phyloP scores from a whole-genome alignment of 306 rosid species.

The Vigna trinervia region DNA sequence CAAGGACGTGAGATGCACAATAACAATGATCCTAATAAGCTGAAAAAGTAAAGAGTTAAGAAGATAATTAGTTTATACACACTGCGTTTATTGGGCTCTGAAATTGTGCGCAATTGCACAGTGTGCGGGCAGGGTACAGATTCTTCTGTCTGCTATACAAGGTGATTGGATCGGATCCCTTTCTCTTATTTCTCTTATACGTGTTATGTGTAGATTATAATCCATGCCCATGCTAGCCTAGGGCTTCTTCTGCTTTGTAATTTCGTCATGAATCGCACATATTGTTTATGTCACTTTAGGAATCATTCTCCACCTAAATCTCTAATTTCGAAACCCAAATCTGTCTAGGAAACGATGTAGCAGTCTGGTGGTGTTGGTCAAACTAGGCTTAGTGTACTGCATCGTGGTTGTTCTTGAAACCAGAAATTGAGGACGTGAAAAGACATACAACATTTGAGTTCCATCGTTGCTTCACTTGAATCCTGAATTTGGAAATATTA shows the following conservation, averaged over 20 bases:
- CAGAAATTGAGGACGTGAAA: not conserved
- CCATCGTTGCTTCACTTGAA: constrained; percentile 23
- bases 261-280: constrained; percentile 8
- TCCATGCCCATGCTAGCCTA: constrained; percentile 25
- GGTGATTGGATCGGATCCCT: constrained; percentile 33
- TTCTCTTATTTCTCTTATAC: not conserved
- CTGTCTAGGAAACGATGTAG: not conserved
- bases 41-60: not conserved
- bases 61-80: not conserved
- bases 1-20: not conserved
- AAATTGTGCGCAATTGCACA: not conserved
- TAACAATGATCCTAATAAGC: too few species aligned
- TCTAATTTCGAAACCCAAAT: not conserved
- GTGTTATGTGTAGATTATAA: not conserved
- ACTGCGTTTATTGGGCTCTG: not conserved
- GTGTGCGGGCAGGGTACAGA: not conserved
- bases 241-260: constrained; percentile 38
- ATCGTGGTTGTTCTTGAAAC: not conserved
- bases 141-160: constrained; percentile 6
- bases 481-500: not conserved
- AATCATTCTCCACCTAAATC: constrained; percentile 11
- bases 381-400: not conserved
- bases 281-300: not conserved
- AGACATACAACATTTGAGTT: not conserved
- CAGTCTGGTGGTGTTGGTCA: not conserved